phyloP scores from a whole-genome alignment of 441 rosid species.

The Croton laevigatus region DNA sequence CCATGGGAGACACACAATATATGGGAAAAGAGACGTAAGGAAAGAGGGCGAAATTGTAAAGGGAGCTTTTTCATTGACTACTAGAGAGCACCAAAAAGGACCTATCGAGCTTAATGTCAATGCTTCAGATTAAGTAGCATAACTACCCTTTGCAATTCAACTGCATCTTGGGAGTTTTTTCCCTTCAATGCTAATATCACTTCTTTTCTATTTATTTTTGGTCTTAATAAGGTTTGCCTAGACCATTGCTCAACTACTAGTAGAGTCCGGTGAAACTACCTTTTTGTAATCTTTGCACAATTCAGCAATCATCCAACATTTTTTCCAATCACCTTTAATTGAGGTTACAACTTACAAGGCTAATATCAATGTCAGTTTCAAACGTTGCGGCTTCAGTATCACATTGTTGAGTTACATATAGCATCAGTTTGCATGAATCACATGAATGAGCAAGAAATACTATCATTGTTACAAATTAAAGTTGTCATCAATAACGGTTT shows the following conservation, averaged over 20 bases:
- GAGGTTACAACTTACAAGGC: background rate
- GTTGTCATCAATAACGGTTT: background rate
- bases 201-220: background rate
- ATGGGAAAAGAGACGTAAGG: background rate
- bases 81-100: background rate
- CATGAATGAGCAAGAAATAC: background rate
- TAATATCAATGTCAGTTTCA: background rate
- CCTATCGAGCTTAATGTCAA: background rate
- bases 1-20: background rate
- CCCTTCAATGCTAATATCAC: background rate
- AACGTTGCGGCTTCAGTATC: background rate
- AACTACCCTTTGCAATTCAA: background rate
- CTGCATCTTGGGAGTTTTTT: conserved; percentile 7
- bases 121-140: background rate
- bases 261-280: background rate
- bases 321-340: background rate
- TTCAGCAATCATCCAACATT: background rate
- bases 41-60: background rate
- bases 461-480: background rate
- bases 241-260: background rate
- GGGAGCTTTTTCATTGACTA: background rate
- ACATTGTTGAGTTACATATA: background rate
- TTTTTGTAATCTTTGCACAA: background rate
- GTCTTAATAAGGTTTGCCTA: background rate
- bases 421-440: background rate